Evolutionary conservation across 2,329 filamentous ascomycete genomes (phyloP), one percentile per base, ranked within the genome.

Genomic region (Aureobasidium sp.): DNA sequence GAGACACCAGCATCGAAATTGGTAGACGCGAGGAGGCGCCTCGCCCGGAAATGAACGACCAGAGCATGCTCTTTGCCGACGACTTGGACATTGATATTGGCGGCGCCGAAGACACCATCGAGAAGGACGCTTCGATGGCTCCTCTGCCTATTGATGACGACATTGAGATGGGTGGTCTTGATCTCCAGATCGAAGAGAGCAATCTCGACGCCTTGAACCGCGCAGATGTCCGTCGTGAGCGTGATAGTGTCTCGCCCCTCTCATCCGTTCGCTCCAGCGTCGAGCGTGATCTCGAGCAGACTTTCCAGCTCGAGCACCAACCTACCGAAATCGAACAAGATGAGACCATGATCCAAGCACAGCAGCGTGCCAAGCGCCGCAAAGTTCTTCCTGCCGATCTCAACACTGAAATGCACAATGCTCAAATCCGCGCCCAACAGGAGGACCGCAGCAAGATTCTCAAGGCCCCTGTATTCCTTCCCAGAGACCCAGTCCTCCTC

Each of bases 361-460:
- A 68, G 23, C 88, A 91, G 69, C 84, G 89, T 63, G 83, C 85
- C 61, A 87, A 89, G 74, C 90, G 89, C 74, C 86, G 90, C 67
- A 95, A 88, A 74, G 79, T 95, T 25, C 83, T 97, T 58, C 83
- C 84, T 62, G 84, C 89, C n/a, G 95, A 99, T 68, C 78, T 84
- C 17, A 82, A 90, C 65, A 96, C 90, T 21, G 85, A 90, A 69
- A 81, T 96, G 35, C 85, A 86, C 11, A 88, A 81, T 66, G 80
- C 79, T 33, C 84, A 93, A 65, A 91, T 99, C 74, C 90, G 90
- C 71, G 85, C 88, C 65, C 90, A 95, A 71, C 91, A 96, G 71
- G 81, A 85, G 61, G 90, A 95, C 71, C 88, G 89, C 65, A 87
- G 90, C 47, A 90, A 88, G 68, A 97, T 97, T 63, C 79, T 96